These are phyloP conservation scores for Scheffersomyces titani DNA, from an alignment of 1,139 yeast genomes.

Conservation along the genomic window DNA sequence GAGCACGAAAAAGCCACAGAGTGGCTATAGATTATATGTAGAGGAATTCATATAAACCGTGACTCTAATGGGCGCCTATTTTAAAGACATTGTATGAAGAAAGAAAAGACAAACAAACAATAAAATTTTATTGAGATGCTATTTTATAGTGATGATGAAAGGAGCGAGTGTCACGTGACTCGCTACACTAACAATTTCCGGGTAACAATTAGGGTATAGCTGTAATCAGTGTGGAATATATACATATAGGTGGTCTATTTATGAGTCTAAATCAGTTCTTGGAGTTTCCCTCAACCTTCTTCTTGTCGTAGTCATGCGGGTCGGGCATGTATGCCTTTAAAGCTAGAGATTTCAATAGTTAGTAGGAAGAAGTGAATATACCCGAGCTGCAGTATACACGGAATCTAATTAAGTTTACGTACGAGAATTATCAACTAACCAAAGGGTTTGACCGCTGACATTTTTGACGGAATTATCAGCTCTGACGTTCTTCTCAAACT, in stretches of 20 bases:
- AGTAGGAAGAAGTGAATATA: slow-evolving; percentile 10
- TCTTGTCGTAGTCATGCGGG: slow-evolving; percentile 57
- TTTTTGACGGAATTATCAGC: slow-evolving; percentile 56
- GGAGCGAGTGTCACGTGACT: not conserved
- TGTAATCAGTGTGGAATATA: not conserved
- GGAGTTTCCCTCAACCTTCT: slow-evolving; percentile 14
- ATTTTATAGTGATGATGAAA: not conserved
- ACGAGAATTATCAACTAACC: slow-evolving; percentile 57
- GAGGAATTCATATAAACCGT: slow-evolving; percentile 61
- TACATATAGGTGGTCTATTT: not conserved
- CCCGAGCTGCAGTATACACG: not conserved
- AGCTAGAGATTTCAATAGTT: slow-evolving; percentile 19
- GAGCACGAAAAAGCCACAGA: slow-evolving; percentile 73
- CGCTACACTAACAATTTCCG: not conserved
- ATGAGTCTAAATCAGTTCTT: not conserved
- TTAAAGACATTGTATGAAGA: slow-evolving; percentile 69
- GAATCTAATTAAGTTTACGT: slow-evolving; percentile 11
- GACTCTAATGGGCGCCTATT: slow-evolving; percentile 94
- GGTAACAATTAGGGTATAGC: slow-evolving; percentile 1
- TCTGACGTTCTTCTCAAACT: slow-evolving; percentile 56
- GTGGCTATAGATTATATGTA: slow-evolving; percentile 50
- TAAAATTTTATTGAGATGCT: not conserved
- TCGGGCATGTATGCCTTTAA: slow-evolving; percentile 56
- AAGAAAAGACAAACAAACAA: slow-evolving; percentile 20
- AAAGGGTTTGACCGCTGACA: slow-evolving; percentile 55